Percentiles rank a stretch among this genome's conserved stretches.
These are phyloP conservation scores for Phytopythium aichiense DNA, from an alignment of 352 stramenopile species.

Conservation along the genomic window DNA sequence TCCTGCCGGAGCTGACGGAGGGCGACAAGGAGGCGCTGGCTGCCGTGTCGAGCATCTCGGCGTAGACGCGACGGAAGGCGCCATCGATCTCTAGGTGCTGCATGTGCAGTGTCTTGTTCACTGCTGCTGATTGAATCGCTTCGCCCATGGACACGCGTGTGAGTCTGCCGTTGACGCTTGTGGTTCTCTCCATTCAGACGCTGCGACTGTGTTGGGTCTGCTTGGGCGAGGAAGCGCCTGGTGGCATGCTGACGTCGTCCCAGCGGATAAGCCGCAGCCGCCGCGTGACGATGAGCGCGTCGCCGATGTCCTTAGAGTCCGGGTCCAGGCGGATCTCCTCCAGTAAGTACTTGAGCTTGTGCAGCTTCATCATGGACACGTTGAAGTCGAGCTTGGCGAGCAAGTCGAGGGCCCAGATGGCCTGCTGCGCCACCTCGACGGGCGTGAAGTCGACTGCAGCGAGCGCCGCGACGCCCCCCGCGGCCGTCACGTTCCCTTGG, in stretches of 20 bases:
- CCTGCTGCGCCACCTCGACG: slow-evolving; percentile 59
- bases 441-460: slow-evolving; percentile 61
- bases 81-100: not conserved
- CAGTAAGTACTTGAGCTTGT: slow-evolving; percentile 68
- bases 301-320: slow-evolving; percentile 45
- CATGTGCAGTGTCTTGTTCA: not conserved
- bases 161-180: not conserved
- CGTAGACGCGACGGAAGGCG: slow-evolving; percentile 1
- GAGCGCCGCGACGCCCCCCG: slow-evolving; percentile 29
- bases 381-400: slow-evolving; percentile 65
- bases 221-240: slow-evolving; percentile 19
- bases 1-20: slow-evolving; percentile 65
- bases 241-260: slow-evolving; percentile 40
- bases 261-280: slow-evolving; percentile 59
- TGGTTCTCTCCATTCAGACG: not conserved
- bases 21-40: slow-evolving; percentile 64
- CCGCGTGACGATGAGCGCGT: slow-evolving; percentile 55
- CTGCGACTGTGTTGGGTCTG: slow-evolving; percentile 10
- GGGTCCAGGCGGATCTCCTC: slow-evolving; percentile 67
- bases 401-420: slow-evolving; percentile 71
- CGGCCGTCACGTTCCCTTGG: slow-evolving; percentile 17
- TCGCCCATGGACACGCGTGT: not conserved
- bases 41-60: slow-evolving; percentile 37
- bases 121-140: not conserved
- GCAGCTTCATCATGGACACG: slow-evolving; percentile 66